Evolutionary conservation across 2,329 filamentous ascomycete genomes (phyloP).

Genomic region (Xylaria sp.): DNA sequence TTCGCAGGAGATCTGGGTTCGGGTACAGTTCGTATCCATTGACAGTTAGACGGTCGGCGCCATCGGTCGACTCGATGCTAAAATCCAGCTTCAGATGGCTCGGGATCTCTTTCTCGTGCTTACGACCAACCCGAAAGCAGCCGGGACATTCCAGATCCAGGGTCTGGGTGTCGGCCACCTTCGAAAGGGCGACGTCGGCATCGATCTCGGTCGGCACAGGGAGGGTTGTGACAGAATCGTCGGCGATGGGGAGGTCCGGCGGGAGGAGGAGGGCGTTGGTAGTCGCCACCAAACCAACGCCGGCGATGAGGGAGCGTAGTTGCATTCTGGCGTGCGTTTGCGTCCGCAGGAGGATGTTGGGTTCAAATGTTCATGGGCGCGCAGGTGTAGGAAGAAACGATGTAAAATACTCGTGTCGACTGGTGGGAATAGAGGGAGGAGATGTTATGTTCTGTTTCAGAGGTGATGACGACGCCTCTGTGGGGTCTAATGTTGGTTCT

Average conservation of each 20-base stretch:
- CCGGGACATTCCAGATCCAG: constrained; percentile 49
- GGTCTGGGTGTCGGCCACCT: constrained; percentile 41
- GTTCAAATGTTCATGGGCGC: constrained; percentile 26
- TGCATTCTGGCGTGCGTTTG: constrained; percentile 46
- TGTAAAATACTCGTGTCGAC: background rate
- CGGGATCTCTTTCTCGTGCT: constrained; percentile 48
- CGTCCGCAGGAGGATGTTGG: constrained; percentile 16
- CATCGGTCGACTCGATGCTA: constrained; percentile 58
- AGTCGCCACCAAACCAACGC: constrained; percentile 51
- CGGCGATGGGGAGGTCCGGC: constrained; percentile 45
- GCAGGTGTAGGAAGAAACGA: constrained; percentile 14
- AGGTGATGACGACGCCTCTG: constrained; percentile 29
- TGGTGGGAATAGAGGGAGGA: constrained; percentile 1
- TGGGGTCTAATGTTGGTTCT: constrained; percentile 2
- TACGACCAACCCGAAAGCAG: constrained; percentile 37
- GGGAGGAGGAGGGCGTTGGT: constrained; percentile 50
- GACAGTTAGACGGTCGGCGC: constrained; percentile 62
- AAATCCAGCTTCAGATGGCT: constrained; percentile 66
- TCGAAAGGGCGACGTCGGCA: constrained; percentile 33
- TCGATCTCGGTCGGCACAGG: constrained; percentile 45
- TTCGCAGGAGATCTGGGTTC: constrained; percentile 58
- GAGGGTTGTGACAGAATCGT: constrained; percentile 46
- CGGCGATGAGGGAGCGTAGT: constrained; percentile 50
- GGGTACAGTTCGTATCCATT: constrained; percentile 73
- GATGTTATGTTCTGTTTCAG: constrained; percentile 22